Percentiles rank a stretch among this genome's conserved stretches.
These are phyloP conservation scores for Manihot esculenta DNA, from an alignment of 441 rosid genomes.

Conservation along the genomic window DNA sequence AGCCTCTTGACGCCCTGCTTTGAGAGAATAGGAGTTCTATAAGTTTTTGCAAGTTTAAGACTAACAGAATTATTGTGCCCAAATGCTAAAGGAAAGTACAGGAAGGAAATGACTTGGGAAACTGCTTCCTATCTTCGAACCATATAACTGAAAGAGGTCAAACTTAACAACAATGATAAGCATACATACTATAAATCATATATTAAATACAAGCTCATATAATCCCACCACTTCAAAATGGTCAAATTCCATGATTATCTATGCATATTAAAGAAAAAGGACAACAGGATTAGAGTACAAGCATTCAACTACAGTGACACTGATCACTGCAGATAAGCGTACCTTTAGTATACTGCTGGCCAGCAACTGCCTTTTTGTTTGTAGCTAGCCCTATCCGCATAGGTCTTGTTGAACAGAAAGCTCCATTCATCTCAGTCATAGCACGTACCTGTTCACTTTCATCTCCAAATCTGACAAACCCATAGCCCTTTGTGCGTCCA, in stretches of 20 bases:
- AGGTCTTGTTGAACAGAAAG: constrained; percentile 62
- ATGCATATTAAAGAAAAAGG: not conserved
- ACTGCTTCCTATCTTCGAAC: constrained; percentile 46
- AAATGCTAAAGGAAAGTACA: constrained; percentile 45
- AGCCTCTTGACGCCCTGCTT: constrained; percentile 95
- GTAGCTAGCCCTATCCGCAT: constrained; percentile 72
- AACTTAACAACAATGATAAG: constrained; percentile 21
- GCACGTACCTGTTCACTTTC: constrained; percentile 67
- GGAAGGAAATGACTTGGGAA: constrained; percentile 54
- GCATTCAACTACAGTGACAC: constrained; percentile 9
- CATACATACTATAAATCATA: constrained; percentile 11
- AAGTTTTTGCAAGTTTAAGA: constrained; percentile 50
- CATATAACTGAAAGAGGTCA: constrained; percentile 40
- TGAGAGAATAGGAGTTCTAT: constrained; percentile 76
- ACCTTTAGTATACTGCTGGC: constrained; percentile 60
- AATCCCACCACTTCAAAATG: constrained; percentile 9
- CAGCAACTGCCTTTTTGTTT: constrained; percentile 46
- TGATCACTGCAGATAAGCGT: constrained; percentile 16
- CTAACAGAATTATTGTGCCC: constrained; percentile 47
- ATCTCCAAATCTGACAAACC: constrained; percentile 70
- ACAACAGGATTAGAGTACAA: not conserved
- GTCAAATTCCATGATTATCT: not conserved
- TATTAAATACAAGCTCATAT: constrained; percentile 8
- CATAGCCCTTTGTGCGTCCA: constrained; percentile 72
- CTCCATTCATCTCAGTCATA: constrained; percentile 74